Base-by-base conservation (phyloP, 2,329 filamentous ascomycete species). In the Penicillium sp. region DNA sequence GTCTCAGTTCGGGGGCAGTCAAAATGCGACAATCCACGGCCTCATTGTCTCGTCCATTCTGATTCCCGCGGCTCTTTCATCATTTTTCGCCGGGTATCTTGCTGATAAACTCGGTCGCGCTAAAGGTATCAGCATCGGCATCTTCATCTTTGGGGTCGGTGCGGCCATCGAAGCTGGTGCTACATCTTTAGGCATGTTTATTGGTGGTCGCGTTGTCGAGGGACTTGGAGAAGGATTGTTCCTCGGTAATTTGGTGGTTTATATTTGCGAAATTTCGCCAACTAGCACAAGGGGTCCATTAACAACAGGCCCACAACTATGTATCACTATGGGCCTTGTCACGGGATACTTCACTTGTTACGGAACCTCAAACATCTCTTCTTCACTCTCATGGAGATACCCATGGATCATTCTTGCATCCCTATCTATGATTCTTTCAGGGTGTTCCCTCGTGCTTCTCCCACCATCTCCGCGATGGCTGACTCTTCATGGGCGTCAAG, bases 231-330 rank as follows among this genome's bases (percentile, higher is more conserved):
- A 87, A 60, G 84, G 85, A 0, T 65, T 86, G 1, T 86, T 79
- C 59, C 62, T 87, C 4, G 79, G 79, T n/a, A 83, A 77, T n/a
- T 67, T 83, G 21, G 74, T 77, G 9, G 83, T 86, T 64, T 79
- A 87, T 57, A 82, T 87, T 23, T 82, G 81, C 52, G 85, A 88
- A 66, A 84, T 87, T 14, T 81, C 84, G 1, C 84, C 84, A 0
- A 71, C 77, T 1, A 71, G 69, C 3, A 68, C 73, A 3, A 71
- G 85, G 24, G 84, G 83, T 0, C 71, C 76, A 1, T 64, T 87
- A 2, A 77, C 79, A 0, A 79, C 80, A 0, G 67, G 81, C 3
- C 81, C 83, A 0, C 83, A 87, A 58, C 72, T 86, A 45, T 64
- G 83, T 40, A 76, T 77, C 3, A 79, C 78, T 0, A 45, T 79